Base-by-base conservation (phyloP, 495 filamentous ascomycete genomes). In the Parathielavia hyrcaniae region DNA sequence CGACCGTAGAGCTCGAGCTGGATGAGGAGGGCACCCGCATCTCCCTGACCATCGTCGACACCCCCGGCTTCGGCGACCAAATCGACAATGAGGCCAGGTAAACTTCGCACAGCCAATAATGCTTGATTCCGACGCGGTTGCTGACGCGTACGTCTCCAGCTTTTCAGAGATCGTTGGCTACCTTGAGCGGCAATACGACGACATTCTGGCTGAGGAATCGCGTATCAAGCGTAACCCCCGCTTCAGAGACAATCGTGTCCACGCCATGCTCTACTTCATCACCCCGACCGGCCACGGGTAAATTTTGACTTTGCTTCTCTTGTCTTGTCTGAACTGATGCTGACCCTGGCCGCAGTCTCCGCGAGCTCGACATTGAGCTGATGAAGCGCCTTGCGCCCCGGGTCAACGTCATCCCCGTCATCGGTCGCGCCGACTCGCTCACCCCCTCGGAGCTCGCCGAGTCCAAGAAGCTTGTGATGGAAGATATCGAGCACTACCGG, bases 171-270 rank as follows among this genome's bases (percentile, higher is more conserved):
- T 98, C 69, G 90, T 95, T 49, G 93, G 90, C 61, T 97, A 95
- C 74, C 86, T 98, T 54, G 93, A 98, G 79, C 83, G 92, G 74
- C 92, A 97, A 84, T 97, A 97, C 77, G 93, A 98, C 77, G 91
- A 97, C 69, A 97, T 98, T 76, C 82, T 98, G 54, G 93, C 93
- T 40, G 91, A 96, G 79, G 93, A 98, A 77, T 97, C 93, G 64
- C 90, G 93, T 80, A 98, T 98, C 79, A 98, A 98, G 86, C 93
- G 93, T 87, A 98, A 98, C 78, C 95, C 93, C 57, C 84, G 93
- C 67, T 98, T 98, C 84, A 86, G 95, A 68, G 93, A 98, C 76
- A 97, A 98, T 77, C 89, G 93, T 76, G 91, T 98, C 39, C 93
- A 98, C 68, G 93, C 90, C 58, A 84, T 97, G 65, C 84, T 98